Percentiles rank a stretch among this genome's conserved stretches.
Evolutionary conservation across 139 green algal genomes (phyloP).

Genomic region (Chlorella sp.): DNA sequence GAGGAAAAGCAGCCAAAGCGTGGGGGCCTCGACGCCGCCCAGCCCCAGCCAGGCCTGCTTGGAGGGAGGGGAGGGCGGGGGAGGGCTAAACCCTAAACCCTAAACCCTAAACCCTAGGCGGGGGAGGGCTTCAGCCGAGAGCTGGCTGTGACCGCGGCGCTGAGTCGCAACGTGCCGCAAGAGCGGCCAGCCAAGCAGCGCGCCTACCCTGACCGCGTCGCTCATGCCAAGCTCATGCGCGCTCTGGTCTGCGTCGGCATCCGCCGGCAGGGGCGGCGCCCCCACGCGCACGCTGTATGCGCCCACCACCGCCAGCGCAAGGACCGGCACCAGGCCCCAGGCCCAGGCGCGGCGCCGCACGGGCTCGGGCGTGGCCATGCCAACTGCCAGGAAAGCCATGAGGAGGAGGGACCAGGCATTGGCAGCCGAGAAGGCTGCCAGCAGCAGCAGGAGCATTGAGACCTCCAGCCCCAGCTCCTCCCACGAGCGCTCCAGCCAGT

Average conservation of each 20-base stretch:
- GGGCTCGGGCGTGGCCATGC: constrained; percentile 38
- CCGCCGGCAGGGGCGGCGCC: too few species aligned
- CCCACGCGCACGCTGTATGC: constrained; percentile 57
- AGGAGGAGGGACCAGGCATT: constrained; percentile 55
- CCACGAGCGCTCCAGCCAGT: constrained; percentile 48
- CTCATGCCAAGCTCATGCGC: too few species aligned
- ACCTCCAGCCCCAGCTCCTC: constrained; percentile 56
- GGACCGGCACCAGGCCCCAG: constrained; percentile 40
- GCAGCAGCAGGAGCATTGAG: constrained; percentile 52
- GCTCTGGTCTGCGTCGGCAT: too few species aligned
- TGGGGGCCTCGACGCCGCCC: constrained; percentile 13
- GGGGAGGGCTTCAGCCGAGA: too few species aligned
- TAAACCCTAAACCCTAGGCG: too few species aligned
- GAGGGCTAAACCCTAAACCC: too few species aligned
- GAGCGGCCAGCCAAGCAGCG: too few species aligned
- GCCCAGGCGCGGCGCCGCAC: constrained; percentile 21
- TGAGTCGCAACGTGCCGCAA: too few species aligned
- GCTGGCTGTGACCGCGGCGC: too few species aligned
- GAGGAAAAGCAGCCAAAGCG: constrained; percentile 54
- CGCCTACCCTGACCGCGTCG: too few species aligned
- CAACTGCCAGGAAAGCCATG: constrained; percentile 40
- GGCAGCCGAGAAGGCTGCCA: constrained; percentile 51
- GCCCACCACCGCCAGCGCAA: constrained; percentile 43
- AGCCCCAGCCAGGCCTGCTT: constrained; percentile 52
- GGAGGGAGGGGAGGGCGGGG: too few species aligned